Evolutionary conservation across 768 basidiomycete genomes (phyloP).

Genomic region (Pisolithus sp.): DNA sequence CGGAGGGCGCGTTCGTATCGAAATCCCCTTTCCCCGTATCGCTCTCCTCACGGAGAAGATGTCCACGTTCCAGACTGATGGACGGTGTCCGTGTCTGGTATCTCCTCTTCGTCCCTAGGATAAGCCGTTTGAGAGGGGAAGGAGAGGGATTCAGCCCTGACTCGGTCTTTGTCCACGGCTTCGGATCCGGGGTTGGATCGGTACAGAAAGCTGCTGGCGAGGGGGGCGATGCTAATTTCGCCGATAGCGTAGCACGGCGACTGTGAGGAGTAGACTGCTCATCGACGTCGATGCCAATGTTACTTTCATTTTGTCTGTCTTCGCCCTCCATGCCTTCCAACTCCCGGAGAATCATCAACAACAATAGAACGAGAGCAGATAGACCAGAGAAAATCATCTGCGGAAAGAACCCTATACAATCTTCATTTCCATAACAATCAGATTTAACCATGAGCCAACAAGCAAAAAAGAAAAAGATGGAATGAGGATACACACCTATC

Average conservation of each 20-base stretch:
- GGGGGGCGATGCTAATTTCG: no score
- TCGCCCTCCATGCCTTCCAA: conserved; percentile 8
- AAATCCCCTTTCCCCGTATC: conserved; percentile 21
- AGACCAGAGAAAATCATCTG: conserved; percentile 46
- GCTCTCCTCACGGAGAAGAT: conserved; percentile 30
- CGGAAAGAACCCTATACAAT: conserved; percentile 52
- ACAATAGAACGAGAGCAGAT: conserved; percentile 36
- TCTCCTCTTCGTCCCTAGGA: conserved; percentile 23
- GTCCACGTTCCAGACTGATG: conserved; percentile 32
- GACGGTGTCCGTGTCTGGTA: conserved; percentile 17
- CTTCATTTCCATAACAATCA: conserved; percentile 19
- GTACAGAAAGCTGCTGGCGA: no score
- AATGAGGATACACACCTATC: conserved; percentile 32
- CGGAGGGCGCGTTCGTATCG: no score
- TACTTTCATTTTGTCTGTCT: neutral
- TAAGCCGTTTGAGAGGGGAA: conserved; percentile 11
- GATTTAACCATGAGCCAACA: no score
- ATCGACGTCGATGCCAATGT: conserved; percentile 13
- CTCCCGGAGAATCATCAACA: conserved; percentile 39
- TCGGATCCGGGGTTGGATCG: no score
- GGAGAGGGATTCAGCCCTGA: neutral
- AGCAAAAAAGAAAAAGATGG: no score
- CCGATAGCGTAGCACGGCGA: no score
- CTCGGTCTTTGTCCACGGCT: no score
- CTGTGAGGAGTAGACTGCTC: no score